phyloP scores from a whole-genome alignment of 768 basidiomycete genomes.

The Clavaria fumosa region DNA sequence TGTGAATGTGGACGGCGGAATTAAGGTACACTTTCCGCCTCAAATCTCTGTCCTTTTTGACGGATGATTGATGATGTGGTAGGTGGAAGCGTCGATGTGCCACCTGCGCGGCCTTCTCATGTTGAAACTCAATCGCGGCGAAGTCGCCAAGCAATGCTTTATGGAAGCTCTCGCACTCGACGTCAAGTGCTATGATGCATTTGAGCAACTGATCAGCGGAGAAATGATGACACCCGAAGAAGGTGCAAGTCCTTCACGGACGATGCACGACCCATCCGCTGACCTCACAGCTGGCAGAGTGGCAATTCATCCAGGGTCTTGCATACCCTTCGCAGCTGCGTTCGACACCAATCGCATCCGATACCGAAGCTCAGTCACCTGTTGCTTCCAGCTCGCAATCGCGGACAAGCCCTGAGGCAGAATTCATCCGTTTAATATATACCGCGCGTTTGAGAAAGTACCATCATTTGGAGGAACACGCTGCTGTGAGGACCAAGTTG shows the following conservation, averaged over 20 bases:
- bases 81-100: conserved; percentile 98
- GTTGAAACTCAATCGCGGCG: conserved; percentile 82
- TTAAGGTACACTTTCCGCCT: too few relatives aligned
- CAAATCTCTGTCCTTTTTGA: too few relatives aligned
- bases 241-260: conserved; percentile 37
- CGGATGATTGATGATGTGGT: too few relatives aligned
- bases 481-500: conserved; percentile 60
- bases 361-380: background rate
- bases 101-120: conserved; percentile 86
- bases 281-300: conserved; percentile 71
- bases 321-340: conserved; percentile 65
- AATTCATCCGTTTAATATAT: conserved; percentile 88
- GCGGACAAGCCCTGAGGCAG: conserved; percentile 54
- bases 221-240: conserved; percentile 96
- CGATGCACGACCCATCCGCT: too few relatives aligned
- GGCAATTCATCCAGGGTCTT: conserved; percentile 86
- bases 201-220: conserved; percentile 75
- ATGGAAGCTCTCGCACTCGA: conserved; percentile 92
- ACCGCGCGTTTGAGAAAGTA: conserved; percentile 84
- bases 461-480: conserved; percentile 71
- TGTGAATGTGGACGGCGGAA: conserved; percentile 79
- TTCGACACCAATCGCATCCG: too few relatives aligned
- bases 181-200: conserved; percentile 94
- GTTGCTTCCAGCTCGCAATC: background rate
- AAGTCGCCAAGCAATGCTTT: conserved; percentile 86